These are phyloP conservation scores for Toxicodendron radicans DNA, from an alignment of 345 rosid genomes.

Conservation along the genomic window DNA sequence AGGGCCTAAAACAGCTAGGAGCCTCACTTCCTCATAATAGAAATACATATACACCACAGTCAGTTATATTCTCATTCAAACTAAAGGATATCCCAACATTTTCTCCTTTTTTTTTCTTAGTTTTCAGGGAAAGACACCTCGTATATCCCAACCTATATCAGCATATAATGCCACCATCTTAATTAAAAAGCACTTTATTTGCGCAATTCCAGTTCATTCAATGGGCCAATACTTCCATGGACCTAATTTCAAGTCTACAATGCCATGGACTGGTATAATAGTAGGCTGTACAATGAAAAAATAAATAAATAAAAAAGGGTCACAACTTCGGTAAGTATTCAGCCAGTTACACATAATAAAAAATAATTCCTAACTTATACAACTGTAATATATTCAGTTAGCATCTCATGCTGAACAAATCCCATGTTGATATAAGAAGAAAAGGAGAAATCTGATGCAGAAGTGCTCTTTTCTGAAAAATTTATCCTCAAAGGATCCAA, in stretches of 20 bases:
- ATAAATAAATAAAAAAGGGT: too few species aligned
- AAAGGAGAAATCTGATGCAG: too few species aligned
- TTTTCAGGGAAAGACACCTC: too few species aligned
- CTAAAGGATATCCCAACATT: background rate
- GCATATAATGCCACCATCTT: background rate
- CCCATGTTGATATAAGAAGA: background rate
- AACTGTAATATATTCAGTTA: background rate
- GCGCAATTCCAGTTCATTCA: background rate
- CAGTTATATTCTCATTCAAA: background rate
- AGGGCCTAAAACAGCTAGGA: background rate
- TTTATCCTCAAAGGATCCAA: constrained; percentile 80
- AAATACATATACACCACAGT: background rate
- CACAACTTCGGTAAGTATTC: background rate
- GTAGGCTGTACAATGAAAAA: too few species aligned
- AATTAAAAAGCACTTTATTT: background rate
- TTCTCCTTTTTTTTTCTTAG: background rate
- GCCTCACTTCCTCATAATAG: background rate
- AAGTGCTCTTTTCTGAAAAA: constrained; percentile 84
- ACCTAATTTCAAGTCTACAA: background rate
- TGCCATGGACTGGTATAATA: background rate
- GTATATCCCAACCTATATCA: background rate
- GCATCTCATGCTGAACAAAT: background rate
- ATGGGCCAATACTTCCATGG: background rate
- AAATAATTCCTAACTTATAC: background rate
- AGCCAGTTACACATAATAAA: background rate